Evolutionary conservation across 2,329 filamentous ascomycete genomes (phyloP).

Genomic region (Xylariomycetidae sp.): DNA sequence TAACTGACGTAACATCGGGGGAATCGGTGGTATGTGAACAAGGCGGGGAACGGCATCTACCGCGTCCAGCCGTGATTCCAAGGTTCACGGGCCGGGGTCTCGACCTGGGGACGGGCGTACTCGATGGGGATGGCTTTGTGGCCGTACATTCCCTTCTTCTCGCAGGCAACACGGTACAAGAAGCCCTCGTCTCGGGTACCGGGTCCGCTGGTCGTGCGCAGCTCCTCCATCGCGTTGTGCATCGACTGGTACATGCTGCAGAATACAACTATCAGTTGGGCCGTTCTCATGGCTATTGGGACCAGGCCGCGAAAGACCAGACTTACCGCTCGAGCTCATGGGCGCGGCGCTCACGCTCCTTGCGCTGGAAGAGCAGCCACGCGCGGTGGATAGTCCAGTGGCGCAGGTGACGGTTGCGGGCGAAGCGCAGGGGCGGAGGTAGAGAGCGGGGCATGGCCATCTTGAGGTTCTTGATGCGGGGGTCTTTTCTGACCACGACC

Average conservation of each 20-base stretch:
- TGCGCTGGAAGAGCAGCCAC: conserved; percentile 74
- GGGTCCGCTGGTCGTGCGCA: conserved; percentile 56
- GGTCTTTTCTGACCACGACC: conserved; percentile 32
- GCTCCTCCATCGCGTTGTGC: conserved; percentile 76
- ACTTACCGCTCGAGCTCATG: conserved; percentile 61
- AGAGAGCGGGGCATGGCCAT: conserved; percentile 44
- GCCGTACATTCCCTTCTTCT: conserved; percentile 79
- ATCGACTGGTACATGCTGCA: conserved; percentile 68
- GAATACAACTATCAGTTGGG: no score
- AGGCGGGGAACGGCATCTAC: no score
- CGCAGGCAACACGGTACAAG: conserved; percentile 81
- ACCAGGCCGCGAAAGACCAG: no score
- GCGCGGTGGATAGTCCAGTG: conserved; percentile 99
- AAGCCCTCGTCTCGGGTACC: conserved; percentile 57
- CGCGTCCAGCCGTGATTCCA: conserved; percentile 94
- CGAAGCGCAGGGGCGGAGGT: conserved; percentile 74
- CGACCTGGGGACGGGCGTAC: conserved; percentile 79
- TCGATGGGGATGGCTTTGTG: conserved; percentile 77
- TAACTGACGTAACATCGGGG: no score
- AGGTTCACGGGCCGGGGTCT: conserved; percentile 69
- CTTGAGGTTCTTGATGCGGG: conserved; percentile 39
- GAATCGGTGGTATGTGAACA: no score
- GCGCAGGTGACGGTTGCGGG: conserved; percentile 76
- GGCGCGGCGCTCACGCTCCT: conserved; percentile 58
- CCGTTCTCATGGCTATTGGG: no score